Conservation (phyloP, 2,329 filamentous ascomycete species). For the Aaosphaeria pasadenensis region DNA sequence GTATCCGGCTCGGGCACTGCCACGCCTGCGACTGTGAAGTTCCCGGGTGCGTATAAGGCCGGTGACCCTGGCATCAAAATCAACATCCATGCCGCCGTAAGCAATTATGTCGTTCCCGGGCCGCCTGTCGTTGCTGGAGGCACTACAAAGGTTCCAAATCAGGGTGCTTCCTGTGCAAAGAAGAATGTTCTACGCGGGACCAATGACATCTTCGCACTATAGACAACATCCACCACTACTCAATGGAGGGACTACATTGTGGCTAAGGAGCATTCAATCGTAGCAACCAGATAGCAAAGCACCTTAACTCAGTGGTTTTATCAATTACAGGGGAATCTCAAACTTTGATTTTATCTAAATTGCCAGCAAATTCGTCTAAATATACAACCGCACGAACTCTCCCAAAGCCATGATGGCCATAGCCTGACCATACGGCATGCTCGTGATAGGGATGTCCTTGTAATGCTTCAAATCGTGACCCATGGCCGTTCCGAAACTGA, state of each 20-base stretch:
- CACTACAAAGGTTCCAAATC: slow-evolving; percentile 9
- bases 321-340: no score
- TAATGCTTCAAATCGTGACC: slow-evolving; percentile 72
- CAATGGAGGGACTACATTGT: no score
- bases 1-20: slow-evolving; percentile 16
- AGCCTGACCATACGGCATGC: slow-evolving; percentile 81
- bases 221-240: background rate
- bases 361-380: slow-evolving; percentile 28
- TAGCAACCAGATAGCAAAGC: no score
- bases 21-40: slow-evolving; percentile 17
- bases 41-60: slow-evolving; percentile 22
- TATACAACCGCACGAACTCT: slow-evolving; percentile 65
- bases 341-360: no score
- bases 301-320: no score
- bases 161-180: slow-evolving; percentile 11
- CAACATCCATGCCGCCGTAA: slow-evolving; percentile 21
- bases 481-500: slow-evolving; percentile 78
- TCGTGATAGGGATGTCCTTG: slow-evolving; percentile 70
- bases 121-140: slow-evolving; percentile 29
- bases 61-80: slow-evolving; percentile 23
- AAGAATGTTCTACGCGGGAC: slow-evolving; percentile 7
- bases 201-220: slow-evolving; percentile 9
- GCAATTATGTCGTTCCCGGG: slow-evolving; percentile 46
- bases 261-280: no score
- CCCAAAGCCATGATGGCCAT: slow-evolving; percentile 82